These are phyloP conservation scores for Sarocladium oryzae DNA, from an alignment of 2,329 filamentous ascomycete species.

Conservation along the genomic window DNA sequence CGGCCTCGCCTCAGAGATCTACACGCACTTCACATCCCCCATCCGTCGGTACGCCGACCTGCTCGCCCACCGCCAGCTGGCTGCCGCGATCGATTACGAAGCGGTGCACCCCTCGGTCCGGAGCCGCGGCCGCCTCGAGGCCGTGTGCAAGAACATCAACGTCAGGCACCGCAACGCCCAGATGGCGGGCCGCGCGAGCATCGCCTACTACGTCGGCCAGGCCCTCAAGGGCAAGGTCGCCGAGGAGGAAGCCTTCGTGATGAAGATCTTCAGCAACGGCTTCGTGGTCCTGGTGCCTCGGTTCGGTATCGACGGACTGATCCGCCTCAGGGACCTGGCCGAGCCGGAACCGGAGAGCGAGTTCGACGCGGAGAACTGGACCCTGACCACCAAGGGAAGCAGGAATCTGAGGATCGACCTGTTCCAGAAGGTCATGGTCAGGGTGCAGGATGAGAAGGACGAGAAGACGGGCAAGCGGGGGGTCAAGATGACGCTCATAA, in stretches of 20 bases:
- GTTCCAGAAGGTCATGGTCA: conserved; percentile 86
- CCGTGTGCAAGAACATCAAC: conserved; percentile 97
- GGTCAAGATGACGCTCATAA: conserved; percentile 66
- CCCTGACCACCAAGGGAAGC: conserved; percentile 55
- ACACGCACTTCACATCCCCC: conserved; percentile 96
- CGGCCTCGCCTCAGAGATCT: conserved; percentile 91
- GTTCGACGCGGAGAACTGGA: conserved; percentile 83
- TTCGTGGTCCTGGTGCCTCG: conserved; percentile 93
- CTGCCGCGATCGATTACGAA: conserved; percentile 91
- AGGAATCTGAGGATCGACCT: conserved; percentile 62
- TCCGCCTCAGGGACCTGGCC: conserved; percentile 77
- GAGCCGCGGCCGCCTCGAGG: conserved; percentile 78
- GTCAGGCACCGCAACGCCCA: conserved; percentile 95
- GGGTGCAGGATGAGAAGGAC: conserved; percentile 88
- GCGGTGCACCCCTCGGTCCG: conserved; percentile 74
- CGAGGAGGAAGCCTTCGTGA: conserved; percentile 89
- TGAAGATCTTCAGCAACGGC: conserved; percentile 96
- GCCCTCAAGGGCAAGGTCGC: conserved; percentile 71
- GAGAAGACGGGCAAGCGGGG: conserved; percentile 94
- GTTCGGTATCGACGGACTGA: conserved; percentile 91
- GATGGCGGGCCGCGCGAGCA: conserved; percentile 85
- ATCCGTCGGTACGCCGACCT: conserved; percentile 98
- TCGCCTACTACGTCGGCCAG: conserved; percentile 97
- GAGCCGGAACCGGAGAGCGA: conserved; percentile 70
- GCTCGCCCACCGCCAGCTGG: conserved; percentile 87